A percentile compares a stretch with the other conserved stretches of the same genome.
phyloP scores from a whole-genome alignment of 1,284 basidiomycete species.

The Rhodotorula glutinis region DNA sequence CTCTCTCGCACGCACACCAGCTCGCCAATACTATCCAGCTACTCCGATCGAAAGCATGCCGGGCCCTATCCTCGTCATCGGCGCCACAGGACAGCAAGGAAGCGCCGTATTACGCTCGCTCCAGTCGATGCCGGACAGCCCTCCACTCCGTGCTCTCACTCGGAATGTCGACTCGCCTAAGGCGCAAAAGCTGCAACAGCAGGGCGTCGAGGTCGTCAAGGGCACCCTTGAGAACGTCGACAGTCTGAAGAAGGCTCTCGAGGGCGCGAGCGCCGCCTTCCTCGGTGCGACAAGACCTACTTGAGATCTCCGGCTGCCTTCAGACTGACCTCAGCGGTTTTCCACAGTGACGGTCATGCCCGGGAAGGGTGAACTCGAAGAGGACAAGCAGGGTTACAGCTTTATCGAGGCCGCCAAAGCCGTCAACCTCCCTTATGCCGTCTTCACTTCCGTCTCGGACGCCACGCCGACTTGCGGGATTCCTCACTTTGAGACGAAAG shows the following conservation, averaged over 20 bases:
- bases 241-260: conserved; percentile 5
- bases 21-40: not conserved
- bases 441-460: conserved; percentile 22
- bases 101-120: conserved; percentile 3
- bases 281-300: not conserved
- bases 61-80: conserved; percentile 11
- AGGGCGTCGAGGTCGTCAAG: conserved; percentile 20
- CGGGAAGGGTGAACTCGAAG: not conserved
- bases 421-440: conserved; percentile 8
- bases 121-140: not conserved
- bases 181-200: conserved; percentile 12
- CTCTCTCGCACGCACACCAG: not conserved
- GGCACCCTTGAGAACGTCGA: conserved; percentile 2
- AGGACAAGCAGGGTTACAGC: conserved; percentile 20
- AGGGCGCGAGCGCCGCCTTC: conserved; percentile 7
- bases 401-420: conserved; percentile 18
- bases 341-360: conserved; percentile 13
- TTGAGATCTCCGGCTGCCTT: not conserved
- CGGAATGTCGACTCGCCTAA: conserved; percentile 5
- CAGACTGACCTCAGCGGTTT: not conserved
- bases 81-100: conserved; percentile 21
- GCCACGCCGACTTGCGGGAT: conserved; percentile 15
- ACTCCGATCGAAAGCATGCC: too few species aligned
- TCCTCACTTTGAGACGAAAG: conserved; percentile 29
- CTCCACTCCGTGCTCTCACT: conserved; percentile 4